phyloP scores from a whole-genome alignment of 305 asterid genomes.

The Nicotiana rustica region DNA sequence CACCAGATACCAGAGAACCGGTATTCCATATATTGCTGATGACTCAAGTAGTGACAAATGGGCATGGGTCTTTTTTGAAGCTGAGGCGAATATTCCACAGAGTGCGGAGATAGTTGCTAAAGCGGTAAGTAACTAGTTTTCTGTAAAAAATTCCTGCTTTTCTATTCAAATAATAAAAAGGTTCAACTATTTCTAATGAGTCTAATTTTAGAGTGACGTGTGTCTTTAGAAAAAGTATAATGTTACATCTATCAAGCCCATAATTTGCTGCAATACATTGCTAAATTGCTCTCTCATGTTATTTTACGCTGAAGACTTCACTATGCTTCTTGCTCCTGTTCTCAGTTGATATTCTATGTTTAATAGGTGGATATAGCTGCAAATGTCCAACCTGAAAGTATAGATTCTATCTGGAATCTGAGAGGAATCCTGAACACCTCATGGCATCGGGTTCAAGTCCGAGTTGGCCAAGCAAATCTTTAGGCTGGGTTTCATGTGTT shows the following conservation, averaged over 20 bases:
- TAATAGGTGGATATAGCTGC: conserved; percentile 83
- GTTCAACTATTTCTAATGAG: conserved; percentile 4
- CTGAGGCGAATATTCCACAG: conserved; percentile 67
- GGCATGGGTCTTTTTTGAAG: conserved; percentile 98
- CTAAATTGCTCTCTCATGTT: conserved; percentile 21
- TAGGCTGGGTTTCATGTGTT: conserved; percentile 45
- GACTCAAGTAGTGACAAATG: conserved; percentile 79
- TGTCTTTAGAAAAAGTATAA: not conserved
- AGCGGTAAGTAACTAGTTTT: conserved; percentile 64
- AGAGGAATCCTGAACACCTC: conserved; percentile 89
- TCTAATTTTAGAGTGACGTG: not conserved
- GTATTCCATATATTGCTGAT: conserved; percentile 70
- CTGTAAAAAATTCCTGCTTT: not conserved
- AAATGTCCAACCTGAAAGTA: conserved; percentile 83
- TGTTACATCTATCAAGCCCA: conserved; percentile 13
- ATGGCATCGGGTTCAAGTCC: conserved; percentile 81
- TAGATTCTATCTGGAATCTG: conserved; percentile 79
- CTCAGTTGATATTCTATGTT: conserved; percentile 18
- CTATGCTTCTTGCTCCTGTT: conserved; percentile 12
- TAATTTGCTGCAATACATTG: conserved; percentile 18
- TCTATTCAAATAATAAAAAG: not conserved
- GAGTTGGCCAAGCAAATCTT: conserved; percentile 76
- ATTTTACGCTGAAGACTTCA: not conserved
- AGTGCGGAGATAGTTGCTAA: conserved; percentile 82
- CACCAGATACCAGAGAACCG: conserved; percentile 71